Conservation (phyloP, 352 stramenopile genomes). For the Plasmopara muralis region DNA sequence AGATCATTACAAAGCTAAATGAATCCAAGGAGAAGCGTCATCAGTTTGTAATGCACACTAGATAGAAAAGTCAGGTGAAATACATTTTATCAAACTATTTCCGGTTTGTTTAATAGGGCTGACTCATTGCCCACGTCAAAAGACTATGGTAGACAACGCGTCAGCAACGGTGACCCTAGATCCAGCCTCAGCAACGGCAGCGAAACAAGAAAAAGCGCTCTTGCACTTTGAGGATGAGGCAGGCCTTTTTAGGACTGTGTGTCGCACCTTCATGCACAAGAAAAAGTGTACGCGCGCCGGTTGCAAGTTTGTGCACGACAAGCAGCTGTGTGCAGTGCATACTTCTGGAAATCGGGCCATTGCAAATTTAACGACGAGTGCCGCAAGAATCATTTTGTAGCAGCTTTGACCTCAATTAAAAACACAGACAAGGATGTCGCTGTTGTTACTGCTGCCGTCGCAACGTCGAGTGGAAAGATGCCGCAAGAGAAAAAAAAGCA, state of each 20-base stretch:
- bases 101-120: no score
- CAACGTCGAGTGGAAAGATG: conserved; percentile 5
- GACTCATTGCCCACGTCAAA: no score
- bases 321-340: conserved; percentile 1
- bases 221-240: conserved; percentile 46
- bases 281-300: conserved; percentile 12
- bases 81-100: no score
- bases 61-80: no score
- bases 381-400: conserved; percentile 53
- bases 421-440: conserved; percentile 5
- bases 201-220: conserved; percentile 14
- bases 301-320: conserved; percentile 55
- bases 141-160: no score
- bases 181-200: neutral
- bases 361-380: conserved; percentile 57
- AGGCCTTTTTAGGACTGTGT: conserved; percentile 55
- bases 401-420: conserved; percentile 6
- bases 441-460: neutral
- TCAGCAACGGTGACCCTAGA: no score
- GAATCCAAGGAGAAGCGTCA: conserved; percentile 12
- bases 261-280: conserved; percentile 42
- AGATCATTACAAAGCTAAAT: conserved; percentile 41
- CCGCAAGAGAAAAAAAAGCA: conserved; percentile 20
- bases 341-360: conserved; percentile 39
- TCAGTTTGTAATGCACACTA: no score